These are phyloP conservation scores for Ascocoryne sarcoides DNA, from an alignment of 2,329 filamentous ascomycete species.

Conservation along the genomic window DNA sequence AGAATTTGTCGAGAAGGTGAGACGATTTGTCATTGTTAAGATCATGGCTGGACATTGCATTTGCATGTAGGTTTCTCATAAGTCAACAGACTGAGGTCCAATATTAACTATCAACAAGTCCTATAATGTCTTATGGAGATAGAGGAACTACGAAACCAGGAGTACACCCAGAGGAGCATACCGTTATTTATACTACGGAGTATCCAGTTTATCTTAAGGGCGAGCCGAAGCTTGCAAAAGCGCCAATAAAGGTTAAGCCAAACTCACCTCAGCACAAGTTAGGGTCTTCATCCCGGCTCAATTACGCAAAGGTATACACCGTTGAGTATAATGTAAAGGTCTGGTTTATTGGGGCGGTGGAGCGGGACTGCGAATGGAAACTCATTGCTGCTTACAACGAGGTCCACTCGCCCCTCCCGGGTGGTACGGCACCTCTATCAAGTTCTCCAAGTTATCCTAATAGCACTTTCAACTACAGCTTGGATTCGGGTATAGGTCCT, in stretches of 20 bases:
- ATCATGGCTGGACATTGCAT: constrained; percentile 6
- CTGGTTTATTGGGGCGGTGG: constrained; percentile 14
- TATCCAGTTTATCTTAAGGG: not conserved
- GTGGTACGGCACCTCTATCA: no score
- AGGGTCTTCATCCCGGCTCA: constrained; percentile 13
- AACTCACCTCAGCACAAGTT: constrained; percentile 5
- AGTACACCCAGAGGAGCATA: constrained; percentile 3
- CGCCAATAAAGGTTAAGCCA: constrained; percentile 6
- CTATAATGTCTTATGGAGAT: constrained; percentile 7
- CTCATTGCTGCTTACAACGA: not conserved
- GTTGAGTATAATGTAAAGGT: constrained; percentile 24
- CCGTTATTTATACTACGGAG: not conserved
- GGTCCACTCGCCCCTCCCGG: not conserved
- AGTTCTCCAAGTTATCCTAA: no score
- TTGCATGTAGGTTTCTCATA: constrained; percentile 15
- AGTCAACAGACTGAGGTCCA: not conserved
- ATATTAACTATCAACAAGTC: not conserved
- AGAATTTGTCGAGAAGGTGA: constrained; percentile 4
- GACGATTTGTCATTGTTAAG: constrained; percentile 15
- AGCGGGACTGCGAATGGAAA: not conserved
- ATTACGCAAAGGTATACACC: constrained; percentile 25
- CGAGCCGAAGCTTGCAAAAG: constrained; percentile 3
- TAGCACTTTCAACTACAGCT: no score
- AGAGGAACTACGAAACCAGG: constrained; percentile 10
- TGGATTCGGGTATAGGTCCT: no score